Evolutionary conservation across 352 stramenopile species (phyloP), one percentile per base, ranked within the genome.

Genomic region (Globisporangium cederbergense): DNA sequence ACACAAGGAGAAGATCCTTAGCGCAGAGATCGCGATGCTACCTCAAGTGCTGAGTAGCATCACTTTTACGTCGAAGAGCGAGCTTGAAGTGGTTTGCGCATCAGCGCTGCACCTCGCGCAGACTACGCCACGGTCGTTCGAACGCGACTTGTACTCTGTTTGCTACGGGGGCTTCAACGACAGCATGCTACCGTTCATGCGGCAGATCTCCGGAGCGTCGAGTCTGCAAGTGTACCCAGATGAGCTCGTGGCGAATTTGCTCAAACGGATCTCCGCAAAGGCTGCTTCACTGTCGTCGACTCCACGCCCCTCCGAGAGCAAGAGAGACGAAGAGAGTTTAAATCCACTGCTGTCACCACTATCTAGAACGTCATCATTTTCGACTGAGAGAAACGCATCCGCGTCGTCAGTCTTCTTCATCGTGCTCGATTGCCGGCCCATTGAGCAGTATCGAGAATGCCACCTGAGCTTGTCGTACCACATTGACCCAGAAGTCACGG

Each of bases 401-500:
- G 59, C 67, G 18, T 69, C 75, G 18, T 86, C 77, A 4, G 69
- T 89, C 8, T 83, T 79, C 62, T 92, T 93, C 69, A 91, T 96
- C 54, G 79, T 95, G 18, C 58, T 96, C 32, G 88, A 96, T 60
- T 96, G 88, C 42, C 82, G 88, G 0, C 77, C 83, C 11, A 68
- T 82, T 6, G 79, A 89, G 30, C 79, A 93, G 30, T 96, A 90
- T 51, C 74, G 82, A 42, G 80, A 88, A 57, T 95, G 76, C 28
- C 86, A 96, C 58, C 65, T 96, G 25, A 93, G 77, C 46, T 72
- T 94, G 18, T 96, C 88, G 49, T 92, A 95, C 65, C 85, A 96
- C 58, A 90, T 96, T 10, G 86, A 95, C 54, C 88, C 88, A 42
- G 85, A 86, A 16, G 75, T 95, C 20, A 79, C 90, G 25, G 72